These are phyloP conservation scores for Acanthamoeba triangularis DNA, from an alignment of 208 protist genomes.

Conservation along the genomic window DNA sequence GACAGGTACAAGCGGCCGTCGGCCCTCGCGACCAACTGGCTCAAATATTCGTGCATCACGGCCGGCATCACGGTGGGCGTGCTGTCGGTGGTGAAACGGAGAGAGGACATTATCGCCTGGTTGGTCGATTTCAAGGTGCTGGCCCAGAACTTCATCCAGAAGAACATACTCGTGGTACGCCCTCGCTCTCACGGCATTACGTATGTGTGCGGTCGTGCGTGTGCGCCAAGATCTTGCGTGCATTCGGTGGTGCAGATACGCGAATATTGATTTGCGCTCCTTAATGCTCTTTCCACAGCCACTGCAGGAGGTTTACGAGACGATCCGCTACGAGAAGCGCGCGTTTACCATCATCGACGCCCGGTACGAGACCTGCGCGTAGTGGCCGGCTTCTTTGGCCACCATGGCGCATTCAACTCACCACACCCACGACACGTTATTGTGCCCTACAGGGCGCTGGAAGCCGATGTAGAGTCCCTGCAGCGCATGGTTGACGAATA, in stretches of 20 bases:
- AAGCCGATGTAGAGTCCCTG: slow-evolving; percentile 7
- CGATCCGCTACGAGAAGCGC: slow-evolving; percentile 22
- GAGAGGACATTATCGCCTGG: slow-evolving; percentile 10
- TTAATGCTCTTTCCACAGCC: neutral
- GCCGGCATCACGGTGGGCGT: neutral
- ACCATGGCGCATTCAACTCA: too few relatives aligned
- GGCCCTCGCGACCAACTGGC: slow-evolving; percentile 3
- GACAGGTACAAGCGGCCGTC: neutral
- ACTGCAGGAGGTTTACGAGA: slow-evolving; percentile 15
- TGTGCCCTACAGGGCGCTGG: neutral
- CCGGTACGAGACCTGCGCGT: neutral
- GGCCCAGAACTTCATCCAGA: slow-evolving; percentile 16
- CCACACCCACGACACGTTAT: too few relatives aligned
- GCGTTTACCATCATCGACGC: slow-evolving; percentile 45
- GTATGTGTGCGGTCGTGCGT: too few relatives aligned
- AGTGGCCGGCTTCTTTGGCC: too few relatives aligned
- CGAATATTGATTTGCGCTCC: too few relatives aligned
- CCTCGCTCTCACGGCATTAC: too few relatives aligned
- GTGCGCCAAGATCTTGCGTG: too few relatives aligned
- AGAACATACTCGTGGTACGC: neutral
- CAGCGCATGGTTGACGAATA: slow-evolving; percentile 24
- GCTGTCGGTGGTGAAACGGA: neutral
- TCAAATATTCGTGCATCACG: neutral
- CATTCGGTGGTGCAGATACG: too few relatives aligned
- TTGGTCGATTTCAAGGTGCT: neutral